Conservation (phyloP, 164 flowering plant genomes). For the Vitis rupestris region DNA sequence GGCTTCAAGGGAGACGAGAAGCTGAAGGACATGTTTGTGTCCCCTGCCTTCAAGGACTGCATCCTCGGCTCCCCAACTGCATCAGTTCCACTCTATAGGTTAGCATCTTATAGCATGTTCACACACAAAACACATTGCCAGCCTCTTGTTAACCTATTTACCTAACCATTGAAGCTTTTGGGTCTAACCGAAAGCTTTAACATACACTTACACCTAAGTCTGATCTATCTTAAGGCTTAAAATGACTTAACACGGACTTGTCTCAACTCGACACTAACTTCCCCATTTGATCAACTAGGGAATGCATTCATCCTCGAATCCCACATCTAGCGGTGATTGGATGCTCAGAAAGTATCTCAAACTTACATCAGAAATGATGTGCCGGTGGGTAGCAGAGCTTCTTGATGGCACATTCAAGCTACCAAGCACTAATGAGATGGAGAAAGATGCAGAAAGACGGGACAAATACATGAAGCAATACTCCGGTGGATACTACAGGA, state of each 20-base stretch:
- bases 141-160: too few relatives aligned
- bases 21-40: conserved; percentile 12
- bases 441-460: conserved; percentile 21
- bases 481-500: conserved; percentile 1
- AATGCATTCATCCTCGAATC: conserved; percentile 15
- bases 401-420: conserved; percentile 8
- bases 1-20: conserved; percentile 24
- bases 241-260: too few relatives aligned
- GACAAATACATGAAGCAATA: conserved; percentile 11
- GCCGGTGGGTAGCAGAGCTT: conserved; percentile 13
- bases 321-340: conserved; percentile 17
- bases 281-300: conserved; percentile 1
- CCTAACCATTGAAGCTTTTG: too few relatives aligned
- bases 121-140: too few relatives aligned
- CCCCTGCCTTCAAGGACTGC: conserved; percentile 2
- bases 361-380: conserved; percentile 6
- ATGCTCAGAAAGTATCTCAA: conserved; percentile 1
- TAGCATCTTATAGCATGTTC: not conserved
- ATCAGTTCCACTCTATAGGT: conserved; percentile 13
- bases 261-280: not conserved
- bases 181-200: too few relatives aligned
- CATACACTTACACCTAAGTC: too few relatives aligned
- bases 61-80: conserved; percentile 7
- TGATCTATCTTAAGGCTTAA: too few relatives aligned
- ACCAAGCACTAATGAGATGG: conserved; percentile 22